These are phyloP conservation scores for Jimgerdemannia lactiflua DNA, from an alignment of 192 early-diverging fungal genomes.

Conservation along the genomic window DNA sequence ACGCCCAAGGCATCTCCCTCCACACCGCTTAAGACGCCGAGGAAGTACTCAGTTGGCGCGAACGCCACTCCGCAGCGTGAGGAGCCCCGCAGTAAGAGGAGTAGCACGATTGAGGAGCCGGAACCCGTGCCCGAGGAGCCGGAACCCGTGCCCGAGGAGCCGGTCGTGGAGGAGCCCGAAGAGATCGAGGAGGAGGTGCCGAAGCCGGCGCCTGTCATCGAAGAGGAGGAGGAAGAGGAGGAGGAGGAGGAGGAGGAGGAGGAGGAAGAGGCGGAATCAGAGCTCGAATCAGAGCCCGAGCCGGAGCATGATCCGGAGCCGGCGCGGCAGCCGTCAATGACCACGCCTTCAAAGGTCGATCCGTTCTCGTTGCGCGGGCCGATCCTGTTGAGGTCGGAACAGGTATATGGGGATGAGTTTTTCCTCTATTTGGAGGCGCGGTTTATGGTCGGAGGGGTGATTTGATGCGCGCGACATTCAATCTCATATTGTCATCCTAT, in stretches of 20 bases:
- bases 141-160: constrained; percentile 1
- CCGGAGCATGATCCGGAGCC: background rate
- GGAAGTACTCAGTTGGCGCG: constrained; percentile 7
- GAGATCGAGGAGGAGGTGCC: constrained; percentile 2
- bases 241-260: constrained; percentile 1
- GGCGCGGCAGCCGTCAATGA: background rate
- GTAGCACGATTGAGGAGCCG: constrained; percentile 8
- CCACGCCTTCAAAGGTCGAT: background rate
- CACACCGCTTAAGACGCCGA: background rate
- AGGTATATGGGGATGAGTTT: background rate
- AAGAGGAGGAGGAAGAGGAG: background rate
- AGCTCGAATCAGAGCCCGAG: constrained; percentile 1
- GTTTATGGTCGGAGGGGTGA: too few relatives aligned
- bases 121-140: constrained; percentile 2
- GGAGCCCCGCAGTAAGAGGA: constrained; percentile 13
- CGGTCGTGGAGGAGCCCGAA: background rate
- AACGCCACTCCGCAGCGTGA: background rate
- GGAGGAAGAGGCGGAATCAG: constrained; percentile 1
- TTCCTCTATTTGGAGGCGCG: too few relatives aligned
- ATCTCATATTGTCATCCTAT: background rate
- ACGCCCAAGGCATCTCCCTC: constrained; percentile 13
- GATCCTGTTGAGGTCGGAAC: background rate
- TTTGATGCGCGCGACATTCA: too few relatives aligned
- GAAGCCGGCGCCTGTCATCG: background rate
- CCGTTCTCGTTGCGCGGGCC: background rate